Base-by-base conservation (phyloP, 2,329 filamentous ascomycete species). In the Alternaria sp. region DNA sequence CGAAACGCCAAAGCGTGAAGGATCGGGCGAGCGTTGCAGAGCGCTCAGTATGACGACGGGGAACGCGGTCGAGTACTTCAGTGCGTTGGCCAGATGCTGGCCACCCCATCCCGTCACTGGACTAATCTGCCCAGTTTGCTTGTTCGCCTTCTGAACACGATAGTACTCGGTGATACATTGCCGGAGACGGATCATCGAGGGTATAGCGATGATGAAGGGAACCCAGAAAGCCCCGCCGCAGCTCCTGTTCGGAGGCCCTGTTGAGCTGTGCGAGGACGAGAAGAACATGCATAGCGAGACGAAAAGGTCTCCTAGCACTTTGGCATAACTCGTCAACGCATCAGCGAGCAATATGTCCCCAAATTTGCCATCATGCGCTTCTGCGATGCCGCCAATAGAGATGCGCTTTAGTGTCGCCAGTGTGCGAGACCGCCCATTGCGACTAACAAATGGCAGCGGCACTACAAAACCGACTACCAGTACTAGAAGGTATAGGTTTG, bases 61-160 rank as follows among this genome's bases (percentile, higher is more conserved):
- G 73, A 98, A 97, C 0, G 94, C 93, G 10, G 89, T 93, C n/a
- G 91, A 87, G 80, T 99, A 99, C 80, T 99, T 99, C 71, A 93
- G 81, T 10, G 94, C 94, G 84, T 99, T 99, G 76, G 93, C 93
- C 30, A 97, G 83, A 78, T 97, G 93, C 76, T 94, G 92, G 5
- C 92, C 91, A 30, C 92, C 93, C 89, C 90, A 93, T 32, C 90
- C 92, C 4, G 82, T 81, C 1, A 68, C 58, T 4, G 84, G 80
- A 32, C 81, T 81, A 12, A 75, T 71, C 27, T 60, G 78, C 68
- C 64, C 82, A 0, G 68, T 70, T 10, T 74, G 63, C 67, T 77
- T 78, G 63, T 73, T 83, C 66, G 84, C 85, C 18, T 84, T 86
- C 50, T 86, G 84, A 27, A 94, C 91, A 49, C 94, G 90, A 30